Conservation (phyloP, 108 stramenopile genomes). For the Cyclotella kingstonii region DNA sequence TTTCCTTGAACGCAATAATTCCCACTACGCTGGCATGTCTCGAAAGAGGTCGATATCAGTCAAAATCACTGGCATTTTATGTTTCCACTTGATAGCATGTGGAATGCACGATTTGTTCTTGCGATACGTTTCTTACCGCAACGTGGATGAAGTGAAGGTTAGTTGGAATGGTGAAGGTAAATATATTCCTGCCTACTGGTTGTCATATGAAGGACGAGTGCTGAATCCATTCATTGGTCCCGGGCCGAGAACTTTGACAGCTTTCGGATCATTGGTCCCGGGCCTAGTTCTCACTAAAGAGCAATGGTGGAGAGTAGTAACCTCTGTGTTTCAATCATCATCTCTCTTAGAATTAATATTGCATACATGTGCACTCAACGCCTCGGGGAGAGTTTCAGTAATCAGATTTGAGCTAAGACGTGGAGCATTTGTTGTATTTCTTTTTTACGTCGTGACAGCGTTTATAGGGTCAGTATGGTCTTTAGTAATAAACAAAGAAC, state of each 20-base stretch:
- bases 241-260: conserved; percentile 43
- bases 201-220: conserved; percentile 41
- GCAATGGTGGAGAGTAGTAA: conserved; percentile 33
- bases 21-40: background rate
- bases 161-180: conserved; percentile 51
- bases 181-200: conserved; percentile 38
- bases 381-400: conserved; percentile 15
- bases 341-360: conserved; percentile 27
- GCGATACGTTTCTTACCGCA: conserved; percentile 36
- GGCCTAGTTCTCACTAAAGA: conserved; percentile 38
- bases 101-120: conserved; percentile 44
- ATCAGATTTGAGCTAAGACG: conserved; percentile 33
- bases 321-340: conserved; percentile 28
- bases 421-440: conserved; percentile 20
- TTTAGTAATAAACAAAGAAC: conserved; percentile 25
- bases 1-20: background rate
- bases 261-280: conserved; percentile 44
- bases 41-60: conserved; percentile 12
- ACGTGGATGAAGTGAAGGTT: conserved; percentile 26
- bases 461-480: conserved; percentile 39
- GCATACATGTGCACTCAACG: conserved; percentile 21
- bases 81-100: conserved; percentile 36
- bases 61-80: conserved; percentile 18
- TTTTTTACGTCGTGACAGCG: conserved; percentile 21
- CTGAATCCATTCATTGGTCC: conserved; percentile 40